A percentile compares a stretch with the other conserved stretches of the same genome.
These are phyloP conservation scores for Komagataella kurtzmanii DNA, from an alignment of 805 yeast genomes.

Conservation along the genomic window DNA sequence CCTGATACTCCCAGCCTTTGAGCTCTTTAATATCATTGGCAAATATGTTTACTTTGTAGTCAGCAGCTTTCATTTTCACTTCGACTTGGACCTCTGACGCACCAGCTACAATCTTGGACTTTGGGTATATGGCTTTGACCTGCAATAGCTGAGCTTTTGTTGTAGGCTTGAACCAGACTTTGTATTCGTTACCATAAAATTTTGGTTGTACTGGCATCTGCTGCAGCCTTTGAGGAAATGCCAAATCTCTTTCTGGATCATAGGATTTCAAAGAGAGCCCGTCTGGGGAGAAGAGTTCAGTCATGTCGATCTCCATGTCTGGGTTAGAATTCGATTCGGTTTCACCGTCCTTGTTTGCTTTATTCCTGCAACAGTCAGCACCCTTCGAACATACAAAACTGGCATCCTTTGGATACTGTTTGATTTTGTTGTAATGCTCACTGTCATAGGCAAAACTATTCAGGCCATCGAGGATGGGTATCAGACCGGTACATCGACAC, in stretches of 20 bases:
- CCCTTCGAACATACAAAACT: constrained; percentile 7
- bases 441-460: constrained; percentile 24
- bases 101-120: constrained; percentile 28
- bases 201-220: constrained; percentile 13
- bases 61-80: constrained; percentile 26
- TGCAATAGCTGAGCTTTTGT: constrained; percentile 22
- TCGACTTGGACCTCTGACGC: constrained; percentile 36
- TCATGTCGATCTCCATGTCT: constrained; percentile 19
- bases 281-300: constrained; percentile 21
- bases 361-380: constrained; percentile 10
- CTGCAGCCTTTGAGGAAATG: constrained; percentile 24
- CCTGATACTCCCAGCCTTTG: constrained; percentile 19
- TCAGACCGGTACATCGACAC: constrained; percentile 36
- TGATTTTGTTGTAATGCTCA: constrained; percentile 14
- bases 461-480: constrained; percentile 34
- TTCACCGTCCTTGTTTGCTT: background rate
- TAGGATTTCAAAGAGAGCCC: constrained; percentile 26
- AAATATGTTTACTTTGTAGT: constrained; percentile 24
- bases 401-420: constrained; percentile 4
- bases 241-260: constrained; percentile 22
- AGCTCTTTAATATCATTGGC: constrained; percentile 30
- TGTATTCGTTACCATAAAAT: constrained; percentile 22
- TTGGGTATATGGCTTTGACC: constrained; percentile 19
- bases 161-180: constrained; percentile 31
- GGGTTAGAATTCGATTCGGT: constrained; percentile 9